Evolutionary conservation across 2,329 filamentous ascomycete species (phyloP).

Genomic region (Setomelanomma holmii): DNA sequence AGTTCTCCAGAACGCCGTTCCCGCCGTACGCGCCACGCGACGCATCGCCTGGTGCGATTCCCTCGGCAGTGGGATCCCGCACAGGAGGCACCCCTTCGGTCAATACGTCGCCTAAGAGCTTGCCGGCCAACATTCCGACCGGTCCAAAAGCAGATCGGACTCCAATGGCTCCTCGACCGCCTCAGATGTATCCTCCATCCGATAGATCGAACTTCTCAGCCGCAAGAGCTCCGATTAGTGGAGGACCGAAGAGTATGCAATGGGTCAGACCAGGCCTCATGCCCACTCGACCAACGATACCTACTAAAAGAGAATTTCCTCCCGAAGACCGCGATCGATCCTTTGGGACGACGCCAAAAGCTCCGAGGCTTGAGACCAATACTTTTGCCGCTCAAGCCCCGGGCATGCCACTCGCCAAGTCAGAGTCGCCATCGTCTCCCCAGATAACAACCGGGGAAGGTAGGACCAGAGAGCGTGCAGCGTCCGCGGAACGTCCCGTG

Average conservation of each 20-base stretch:
- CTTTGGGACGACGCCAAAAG: conserved; percentile 42
- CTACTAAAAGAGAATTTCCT: conserved; percentile 55
- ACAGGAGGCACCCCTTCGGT: conserved; percentile 23
- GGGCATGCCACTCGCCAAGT: conserved; percentile 30
- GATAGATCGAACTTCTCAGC: conserved; percentile 37
- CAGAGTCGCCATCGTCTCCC: conserved; percentile 29
- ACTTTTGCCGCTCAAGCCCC: conserved; percentile 24
- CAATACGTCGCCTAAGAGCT: conserved; percentile 46
- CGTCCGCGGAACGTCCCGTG: conserved; percentile 30
- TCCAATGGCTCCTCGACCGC: conserved; percentile 38
- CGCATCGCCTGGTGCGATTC: conserved; percentile 35
- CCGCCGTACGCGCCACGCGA: conserved; percentile 34
- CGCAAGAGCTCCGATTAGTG: conserved; percentile 42
- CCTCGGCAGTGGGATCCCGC: conserved; percentile 35
- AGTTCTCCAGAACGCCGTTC: conserved; percentile 38
- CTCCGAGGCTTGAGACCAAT: conserved; percentile 40
- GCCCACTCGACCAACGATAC: conserved; percentile 44
- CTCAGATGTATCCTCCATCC: conserved; percentile 37
- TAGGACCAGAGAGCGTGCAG: conserved; percentile 26
- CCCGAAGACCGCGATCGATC: conserved; percentile 52
- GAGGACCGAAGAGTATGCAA: conserved; percentile 48
- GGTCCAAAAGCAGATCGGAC: conserved; percentile 49
- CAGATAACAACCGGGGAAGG: conserved; percentile 23
- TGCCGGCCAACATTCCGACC: conserved; percentile 49
- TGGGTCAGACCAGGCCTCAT: conserved; percentile 53